Conservation (phyloP, 2,329 filamentous ascomycete genomes). For the Reticulascus tulasneorum region DNA sequence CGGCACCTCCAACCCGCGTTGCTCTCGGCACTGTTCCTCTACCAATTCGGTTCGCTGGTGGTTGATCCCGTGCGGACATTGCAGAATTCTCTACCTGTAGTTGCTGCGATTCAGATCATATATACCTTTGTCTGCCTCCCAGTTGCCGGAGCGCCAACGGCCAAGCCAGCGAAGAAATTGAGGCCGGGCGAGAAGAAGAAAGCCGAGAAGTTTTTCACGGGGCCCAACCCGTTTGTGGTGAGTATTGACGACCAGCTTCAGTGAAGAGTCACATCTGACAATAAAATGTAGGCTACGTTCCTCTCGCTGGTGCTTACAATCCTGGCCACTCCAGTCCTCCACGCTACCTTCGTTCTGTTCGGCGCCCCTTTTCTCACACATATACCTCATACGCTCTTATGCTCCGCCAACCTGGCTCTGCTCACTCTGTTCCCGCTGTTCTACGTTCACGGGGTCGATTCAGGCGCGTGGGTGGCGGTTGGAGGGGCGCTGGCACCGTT, state of each 20-base stretch:
- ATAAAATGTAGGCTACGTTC: conserved; percentile 33
- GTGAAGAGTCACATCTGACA: not conserved
- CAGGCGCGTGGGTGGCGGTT: conserved; percentile 64
- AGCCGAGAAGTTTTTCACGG: conserved; percentile 34
- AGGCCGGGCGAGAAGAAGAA: conserved; percentile 54
- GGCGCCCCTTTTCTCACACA: conserved; percentile 88
- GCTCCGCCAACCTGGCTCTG: conserved; percentile 75
- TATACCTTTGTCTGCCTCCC: conserved; percentile 64
- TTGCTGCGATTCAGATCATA: conserved; percentile 59
- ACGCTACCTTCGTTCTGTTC: conserved; percentile 74
- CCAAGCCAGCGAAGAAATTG: conserved; percentile 41
- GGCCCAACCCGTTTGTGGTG: conserved; percentile 45
- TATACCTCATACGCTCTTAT: conserved; percentile 71
- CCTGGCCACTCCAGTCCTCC: conserved; percentile 62
- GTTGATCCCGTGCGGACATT: conserved; percentile 65
- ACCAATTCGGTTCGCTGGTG: conserved; percentile 65
- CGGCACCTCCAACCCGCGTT: conserved; percentile 65
- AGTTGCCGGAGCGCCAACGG: conserved; percentile 45
- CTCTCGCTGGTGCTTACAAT: conserved; percentile 57
- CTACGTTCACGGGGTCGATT: conserved; percentile 79
- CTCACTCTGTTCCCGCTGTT: conserved; percentile 76
- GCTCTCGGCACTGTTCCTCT: conserved; percentile 59
- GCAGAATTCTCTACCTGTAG: conserved; percentile 53
- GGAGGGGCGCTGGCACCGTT: conserved; percentile 65
- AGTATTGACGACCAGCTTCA: conserved; percentile 15